Base-by-base conservation (phyloP, 768 basidiomycete species). In the Termitomyces sp. region DNA sequence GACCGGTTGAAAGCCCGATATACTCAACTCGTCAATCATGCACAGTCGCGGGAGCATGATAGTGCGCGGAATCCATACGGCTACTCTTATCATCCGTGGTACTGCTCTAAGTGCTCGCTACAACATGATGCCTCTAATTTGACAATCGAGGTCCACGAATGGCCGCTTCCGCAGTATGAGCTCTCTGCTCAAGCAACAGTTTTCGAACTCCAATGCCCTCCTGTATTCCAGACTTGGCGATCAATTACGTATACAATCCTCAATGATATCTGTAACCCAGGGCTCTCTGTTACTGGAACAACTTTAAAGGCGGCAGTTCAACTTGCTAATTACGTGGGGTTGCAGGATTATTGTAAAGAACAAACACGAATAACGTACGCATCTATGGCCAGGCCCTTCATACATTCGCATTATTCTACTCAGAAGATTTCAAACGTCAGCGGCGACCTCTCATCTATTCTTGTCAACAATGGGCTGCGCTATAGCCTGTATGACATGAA, bases 401-500 rank as follows among this genome's bases (percentile, higher is more conserved):
- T 13, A 52, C n/a, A 52, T 0, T 69, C 75, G 3, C 78, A 79
- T 59, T 78, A 78, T 59, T 62, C 61, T 7, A 35, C 1, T 9
- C 8, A 56, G 56, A 46, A 24, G 0, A 57, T 73, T 20, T 66
- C 77, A 0, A 55, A 67, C 16, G 57, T 7, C 3, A 55, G 62
- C 11, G 22, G 45, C 0, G 44, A 33, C 0, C 18, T 36, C 42
- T 40, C 54, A 22, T 66, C 78, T 16, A 69, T 68, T 24, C 64
- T 73, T 38, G 62, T 63, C 55, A 68, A 73, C 9, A 75, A 78
- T 39, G 68, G 67, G 2, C 58, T 79, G 20, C n/a, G 13, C 1
- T 78, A 70, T 49, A 61, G 62, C 20, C 62, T 74, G 2, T 80
- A 70, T 42, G 76, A 79, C 49, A 57, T 20, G 4, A 13, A 18